Base-by-base conservation (phyloP, 768 basidiomycete genomes). In the Ephemerocybe angulata region DNA sequence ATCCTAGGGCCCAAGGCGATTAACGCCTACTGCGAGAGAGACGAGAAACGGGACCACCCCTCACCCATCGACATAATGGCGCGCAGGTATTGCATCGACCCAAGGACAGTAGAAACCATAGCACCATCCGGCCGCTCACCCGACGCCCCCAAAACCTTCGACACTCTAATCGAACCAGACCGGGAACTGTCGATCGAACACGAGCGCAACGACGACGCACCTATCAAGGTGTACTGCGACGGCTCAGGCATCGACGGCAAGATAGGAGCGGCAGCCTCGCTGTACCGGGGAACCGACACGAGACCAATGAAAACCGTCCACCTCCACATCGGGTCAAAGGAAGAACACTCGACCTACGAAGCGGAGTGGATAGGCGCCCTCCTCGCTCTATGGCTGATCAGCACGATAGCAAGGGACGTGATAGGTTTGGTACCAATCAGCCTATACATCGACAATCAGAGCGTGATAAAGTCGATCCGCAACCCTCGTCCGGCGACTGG, bases 241-340 rank as follows among this genome's bases (percentile, higher is more conserved):
- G 58, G 65, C n/a, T 68, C 59, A 21, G 58, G 60, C 3, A 29
- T 51, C 2, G 37, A 61, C n/a, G 52, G 58, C 3, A 33, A 38
- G 17, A 57, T 63, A 12, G 67, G 68, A 6, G 69, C 63, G 31
- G 60, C 63, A 31, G 62, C 59, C 27, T 46, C 60, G 11, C 30
- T 59, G 21, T 49, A 37, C 6, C 15, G 43, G 10, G 29, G 24
- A 21, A 35, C 42, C 3, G 15, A 28, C 27, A 21, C n/a, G 1
- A 17, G 33, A 24, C 52, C 53, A 15, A 40, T 10, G 21, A 52
- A n/a, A 21, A 56, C 21, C 27, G 31, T 63, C 22, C 38, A 44
- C n/a, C 47, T 28, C n/a, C 50, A 62, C 31, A 61, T 66, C 17
- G 62, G 60, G 2, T 33, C 46, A 19, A 30, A 17, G 3, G 53